These are phyloP conservation scores for Saraca asoca DNA, from an alignment of 331 rosid species.

Conservation along the genomic window DNA sequence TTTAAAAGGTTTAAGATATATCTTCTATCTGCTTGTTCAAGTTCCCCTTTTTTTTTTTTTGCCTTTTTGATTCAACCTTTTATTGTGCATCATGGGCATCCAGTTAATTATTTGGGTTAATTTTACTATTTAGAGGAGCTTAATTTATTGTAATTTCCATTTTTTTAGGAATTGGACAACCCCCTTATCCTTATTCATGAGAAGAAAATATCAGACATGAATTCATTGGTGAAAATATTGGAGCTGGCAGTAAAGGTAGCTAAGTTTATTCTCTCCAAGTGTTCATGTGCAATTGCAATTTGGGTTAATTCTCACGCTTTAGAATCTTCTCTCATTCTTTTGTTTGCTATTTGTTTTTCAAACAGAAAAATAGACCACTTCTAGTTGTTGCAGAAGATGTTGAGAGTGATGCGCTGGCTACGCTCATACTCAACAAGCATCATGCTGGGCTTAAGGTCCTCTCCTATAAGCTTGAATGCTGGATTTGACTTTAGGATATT, in stretches of 20 bases:
- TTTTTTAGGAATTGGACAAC: constrained; percentile 78
- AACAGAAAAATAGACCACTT: constrained; percentile 78
- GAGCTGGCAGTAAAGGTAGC: constrained; percentile 76
- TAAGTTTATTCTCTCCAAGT: constrained; percentile 23
- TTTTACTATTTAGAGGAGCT: too few relatives aligned
- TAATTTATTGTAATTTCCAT: constrained; percentile 14
- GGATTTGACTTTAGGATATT: not conserved
- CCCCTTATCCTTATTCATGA: constrained; percentile 87
- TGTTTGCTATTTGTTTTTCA: constrained; percentile 28
- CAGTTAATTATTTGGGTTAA: too few relatives aligned
- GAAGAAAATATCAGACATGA: constrained; percentile 84
- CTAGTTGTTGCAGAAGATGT: constrained; percentile 95
- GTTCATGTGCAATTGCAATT: constrained; percentile 32
- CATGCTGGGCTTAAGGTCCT: constrained; percentile 81
- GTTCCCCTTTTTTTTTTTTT: too few relatives aligned
- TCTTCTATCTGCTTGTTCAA: too few relatives aligned
- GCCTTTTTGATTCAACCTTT: too few relatives aligned
- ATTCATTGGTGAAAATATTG: constrained; percentile 64
- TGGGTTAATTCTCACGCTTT: not conserved
- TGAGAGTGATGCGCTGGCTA: constrained; percentile 81
- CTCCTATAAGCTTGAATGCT: not conserved
- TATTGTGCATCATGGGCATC: too few relatives aligned
- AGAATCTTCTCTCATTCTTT: constrained; percentile 33
- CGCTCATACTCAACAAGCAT: constrained; percentile 98
- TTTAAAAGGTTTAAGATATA: not conserved